phyloP scores from a whole-genome alignment of 1,139 yeast genomes.

The Kurtzmaniella quercitrusa region DNA sequence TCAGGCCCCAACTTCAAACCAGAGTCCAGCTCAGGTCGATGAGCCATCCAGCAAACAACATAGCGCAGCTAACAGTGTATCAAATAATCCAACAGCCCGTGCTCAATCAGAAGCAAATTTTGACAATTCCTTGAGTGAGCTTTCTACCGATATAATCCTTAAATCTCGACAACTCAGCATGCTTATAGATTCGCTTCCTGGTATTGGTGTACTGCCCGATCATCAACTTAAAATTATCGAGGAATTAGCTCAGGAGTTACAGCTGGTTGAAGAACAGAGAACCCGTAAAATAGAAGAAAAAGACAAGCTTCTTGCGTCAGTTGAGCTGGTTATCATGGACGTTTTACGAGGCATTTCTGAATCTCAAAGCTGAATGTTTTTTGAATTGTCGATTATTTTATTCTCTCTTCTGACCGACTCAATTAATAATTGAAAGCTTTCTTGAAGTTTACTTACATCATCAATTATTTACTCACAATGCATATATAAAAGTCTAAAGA shows the following conservation, averaged over 20 bases:
- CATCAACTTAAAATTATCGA: conserved; percentile 67
- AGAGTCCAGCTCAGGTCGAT: conserved; percentile 17
- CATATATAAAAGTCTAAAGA: no score
- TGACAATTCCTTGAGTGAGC: conserved; percentile 59
- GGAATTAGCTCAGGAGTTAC: conserved; percentile 60
- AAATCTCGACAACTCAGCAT: conserved; percentile 84
- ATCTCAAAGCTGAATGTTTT: conserved; percentile 16
- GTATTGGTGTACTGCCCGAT: conserved; percentile 79
- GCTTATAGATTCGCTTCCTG: conserved; percentile 87
- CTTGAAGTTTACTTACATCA: no score
- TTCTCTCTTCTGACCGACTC: neutral
- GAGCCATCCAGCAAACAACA: conserved; percentile 27
- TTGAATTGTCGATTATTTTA: neutral
- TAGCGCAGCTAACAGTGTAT: conserved; percentile 15
- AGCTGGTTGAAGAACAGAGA: conserved; percentile 58
- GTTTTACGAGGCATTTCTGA: conserved; percentile 55
- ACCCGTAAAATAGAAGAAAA: conserved; percentile 58
- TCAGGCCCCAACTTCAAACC: conserved; percentile 43
- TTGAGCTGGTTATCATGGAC: conserved; percentile 64
- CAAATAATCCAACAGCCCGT: conserved; percentile 14
- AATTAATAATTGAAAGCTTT: no score
- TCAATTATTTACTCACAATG: no score
- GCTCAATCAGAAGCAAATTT: conserved; percentile 29
- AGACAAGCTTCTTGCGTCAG: conserved; percentile 58
- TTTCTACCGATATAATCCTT: conserved; percentile 78